Base-by-base conservation (phyloP, 2,329 filamentous ascomycete species). In the Colletotrichum nymphaeae region DNA sequence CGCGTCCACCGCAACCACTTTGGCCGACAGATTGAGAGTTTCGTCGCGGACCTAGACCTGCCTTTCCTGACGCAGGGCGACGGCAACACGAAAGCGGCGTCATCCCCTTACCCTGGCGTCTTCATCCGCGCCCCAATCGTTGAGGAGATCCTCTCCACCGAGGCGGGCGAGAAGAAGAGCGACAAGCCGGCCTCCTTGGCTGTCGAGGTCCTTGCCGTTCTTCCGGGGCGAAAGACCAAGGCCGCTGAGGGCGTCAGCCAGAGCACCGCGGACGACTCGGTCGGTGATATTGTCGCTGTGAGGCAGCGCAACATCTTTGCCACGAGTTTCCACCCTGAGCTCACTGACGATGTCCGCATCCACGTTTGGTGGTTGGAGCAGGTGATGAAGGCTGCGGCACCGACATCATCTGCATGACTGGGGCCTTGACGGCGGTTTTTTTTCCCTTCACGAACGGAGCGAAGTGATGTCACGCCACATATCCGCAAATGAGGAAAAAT, bases 121-220 rank as follows among this genome's bases (percentile, higher is more conserved):
- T 99, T 99, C 82, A 99, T 99, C 78, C 90, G 97, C 9, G 97
- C 97, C 0, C 97, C 97, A 0, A 93, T 98, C 0, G 96, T 99
- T 1, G 95, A 98, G 81, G 93, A 92, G 79, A 84, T 98, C 1
- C 83, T 98, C 30, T 75, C 88, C 84, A 62, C 78, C 75, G 71
- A 80, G 6, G 76, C 77, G 42, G 42, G 16, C 42, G 42, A n/a
- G 1, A 77, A n/a, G 1, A 77, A n/a, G 1, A 77, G 37, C 37
- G 14, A 42, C 37, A 42, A 80, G 57, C 42, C 63, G 32, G 24
- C 55, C 26, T 75, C 73, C 12, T 82, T 83, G 1, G 88, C 42
- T 46, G 42, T 90, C 5, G 82, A 88, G 72, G 83, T 91, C 5
- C 81, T 92, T 30, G 89, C 86, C 0, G 86, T 82, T n/a, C 79